Base-by-base conservation (phyloP, 768 basidiomycete genomes). In the Hygrophorus russula region DNA sequence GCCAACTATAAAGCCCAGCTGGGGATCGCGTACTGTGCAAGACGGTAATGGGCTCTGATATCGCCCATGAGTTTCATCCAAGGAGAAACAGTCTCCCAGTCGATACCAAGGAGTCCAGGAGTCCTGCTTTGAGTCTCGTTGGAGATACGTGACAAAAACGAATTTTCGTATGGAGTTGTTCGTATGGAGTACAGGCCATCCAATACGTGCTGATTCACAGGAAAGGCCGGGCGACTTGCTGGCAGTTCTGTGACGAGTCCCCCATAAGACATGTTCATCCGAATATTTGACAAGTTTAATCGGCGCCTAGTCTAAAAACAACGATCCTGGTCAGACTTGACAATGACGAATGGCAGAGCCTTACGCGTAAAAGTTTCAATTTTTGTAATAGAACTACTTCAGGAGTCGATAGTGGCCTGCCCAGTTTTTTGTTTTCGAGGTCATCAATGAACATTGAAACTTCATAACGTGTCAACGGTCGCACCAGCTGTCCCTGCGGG, bases 41-140 rank as follows among this genome's bases (percentile, higher is more conserved):
- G 59, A 1, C 56, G 51, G 52, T 78, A 72, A 61, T 90, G 86
- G 2, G 73, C 74, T 39, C 71, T 67, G 33, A 90, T 69, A 49
- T 89, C 85, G 27, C 59, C 56, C 81, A 88, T 82, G 35, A 90
- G 69, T 30, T 69, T 60, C 70, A 80, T 79, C 87, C 87, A 89
- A 0, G 82, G 76, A 3, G 83, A 60, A 32, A 62, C 63, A 3
- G 73, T 76, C 55, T 82, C 78, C 84, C 82, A 88, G 57, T 88
- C 84, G 18, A 78, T 64, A 8, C 76, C 69, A 32, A 87, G 67
- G 20, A 72, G 53, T 3, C 60, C 64, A 9, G 61, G 53, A 29
- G 64, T 59, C 9, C 52, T 52, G 11, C 49, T 44, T 30, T 55
- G 50, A 39, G 48, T 60, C 33, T 59, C 58, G 15, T 80, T 80